A percentile compares a stretch with the other conserved stretches of the same genome.
Conservation (phyloP, 176 grass and related monocot genomes). For the Triticum turgidum region DNA sequence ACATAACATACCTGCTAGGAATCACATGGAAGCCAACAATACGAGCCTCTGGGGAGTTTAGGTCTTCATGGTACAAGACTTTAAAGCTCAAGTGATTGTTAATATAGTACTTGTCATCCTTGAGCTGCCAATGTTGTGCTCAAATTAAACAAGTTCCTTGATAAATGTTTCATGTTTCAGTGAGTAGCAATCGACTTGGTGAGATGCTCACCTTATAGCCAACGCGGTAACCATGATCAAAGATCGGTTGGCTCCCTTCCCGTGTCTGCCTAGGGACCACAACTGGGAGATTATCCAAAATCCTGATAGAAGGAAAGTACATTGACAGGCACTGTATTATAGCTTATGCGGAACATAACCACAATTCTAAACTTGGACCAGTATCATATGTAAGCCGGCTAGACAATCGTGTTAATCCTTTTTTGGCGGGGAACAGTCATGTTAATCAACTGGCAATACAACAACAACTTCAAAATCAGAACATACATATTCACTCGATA, state of each 20-base stretch:
- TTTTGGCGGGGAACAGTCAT: not conserved
- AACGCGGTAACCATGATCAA: constrained; percentile 81
- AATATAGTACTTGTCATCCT: constrained; percentile 83
- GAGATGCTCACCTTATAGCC: constrained; percentile 65
- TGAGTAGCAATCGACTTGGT: not conserved
- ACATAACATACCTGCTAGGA: constrained; percentile 70
- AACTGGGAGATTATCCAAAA: constrained; percentile 84
- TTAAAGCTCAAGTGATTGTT: constrained; percentile 84
- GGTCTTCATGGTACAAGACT: constrained; percentile 70
- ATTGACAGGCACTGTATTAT: constrained; percentile 7
- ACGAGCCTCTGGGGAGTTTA: constrained; percentile 52
- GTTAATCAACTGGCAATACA: not conserved
- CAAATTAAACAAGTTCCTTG: constrained; percentile 19
- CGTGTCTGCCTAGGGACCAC: constrained; percentile 69
- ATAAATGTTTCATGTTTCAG: constrained; percentile 20
- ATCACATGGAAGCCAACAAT: constrained; percentile 89
- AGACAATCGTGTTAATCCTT: not conserved
- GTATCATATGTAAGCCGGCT: not conserved
- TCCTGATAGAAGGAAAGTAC: constrained; percentile 33
- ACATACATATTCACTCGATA: constrained; percentile 86
- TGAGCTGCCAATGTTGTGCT: constrained; percentile 46
- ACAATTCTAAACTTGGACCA: not conserved
- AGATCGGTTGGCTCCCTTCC: constrained; percentile 61
- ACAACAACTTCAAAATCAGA: not conserved
- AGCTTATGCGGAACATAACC: constrained; percentile 17